Evolutionary conservation across 768 basidiomycete species (phyloP), one percentile per base, ranked within the genome.

Genomic region (Phlegmacium glaucopus): DNA sequence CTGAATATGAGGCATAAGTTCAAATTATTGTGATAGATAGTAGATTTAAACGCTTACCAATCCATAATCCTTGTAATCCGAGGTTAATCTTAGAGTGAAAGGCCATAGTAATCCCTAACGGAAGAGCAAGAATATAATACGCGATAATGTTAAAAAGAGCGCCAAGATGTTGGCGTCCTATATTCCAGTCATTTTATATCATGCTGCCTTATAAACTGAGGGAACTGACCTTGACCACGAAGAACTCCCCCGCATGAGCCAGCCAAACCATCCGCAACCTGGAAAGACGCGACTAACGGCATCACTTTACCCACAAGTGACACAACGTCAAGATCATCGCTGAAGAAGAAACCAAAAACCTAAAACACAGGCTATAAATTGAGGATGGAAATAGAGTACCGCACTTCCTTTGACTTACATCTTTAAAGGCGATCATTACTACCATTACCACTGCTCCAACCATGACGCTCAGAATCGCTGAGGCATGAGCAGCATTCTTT

Each of bases 91-190:
- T 58, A 4, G 59, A 55, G 55, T 72, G 71, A 63, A 91, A 90
- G 5, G 87, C 75, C 10, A 93, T 76, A 53, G 77, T 83, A 41
- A 91, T 71, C 7, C 88, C 91, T 47, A 90, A 70, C 0, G 91
- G 90, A 22, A 92, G 77, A 22, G 90, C 87, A 63, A 91, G 66
- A 29, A 83, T 64, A 56, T 92, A 93, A 65, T 92, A 92, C 1
- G 86, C 85, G 12, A 86, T 64, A 18, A 85, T 59, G 59, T 90
- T 88, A 68, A 89, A 87, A 6, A 80, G 55, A 7, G 87, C 87
- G 6, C 87, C 87, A 13, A 89, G 74, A 50, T 84, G 81, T 59
- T 90, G 87, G 15, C 83, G 82, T 68, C 61, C 83, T 81, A 56
- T 4, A 32, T 28, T 35, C 28, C 42, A 15, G n/a, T 22, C 22